Evolutionary conservation across 306 rosid genomes (phyloP).

Genomic region (Pyrus communis): DNA sequence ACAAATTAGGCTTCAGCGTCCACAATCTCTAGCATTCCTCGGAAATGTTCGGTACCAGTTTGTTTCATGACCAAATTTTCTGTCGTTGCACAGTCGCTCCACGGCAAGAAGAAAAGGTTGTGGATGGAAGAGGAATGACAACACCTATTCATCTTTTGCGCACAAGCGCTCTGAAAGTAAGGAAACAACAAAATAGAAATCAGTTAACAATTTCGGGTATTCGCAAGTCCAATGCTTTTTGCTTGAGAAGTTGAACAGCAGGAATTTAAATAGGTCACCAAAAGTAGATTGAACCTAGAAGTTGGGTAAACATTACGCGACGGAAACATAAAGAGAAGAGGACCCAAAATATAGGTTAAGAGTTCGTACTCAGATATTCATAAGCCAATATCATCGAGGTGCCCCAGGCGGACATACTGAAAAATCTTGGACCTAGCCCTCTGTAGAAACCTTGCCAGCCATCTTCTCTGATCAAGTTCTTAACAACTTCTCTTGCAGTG

Average conservation of each 20-base stretch:
- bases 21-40: conserved; percentile 1
- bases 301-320: background rate
- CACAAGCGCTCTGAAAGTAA: conserved; percentile 70
- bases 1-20: conserved; percentile 13
- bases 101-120: conserved; percentile 3
- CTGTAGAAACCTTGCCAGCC: conserved; percentile 92
- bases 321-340: background rate
- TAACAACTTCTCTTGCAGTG: conserved; percentile 68
- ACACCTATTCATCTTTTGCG: conserved; percentile 45
- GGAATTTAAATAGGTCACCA: background rate
- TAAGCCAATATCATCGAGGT: conserved; percentile 88
- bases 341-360: conserved; percentile 7
- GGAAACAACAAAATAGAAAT: background rate
- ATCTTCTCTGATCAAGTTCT: conserved; percentile 61
- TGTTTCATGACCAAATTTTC: background rate
- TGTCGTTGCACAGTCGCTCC: background rate
- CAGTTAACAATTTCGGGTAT: background rate
- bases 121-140: conserved; percentile 2
- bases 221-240: background rate
- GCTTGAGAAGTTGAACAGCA: background rate
- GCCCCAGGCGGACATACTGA: conserved; percentile 97
- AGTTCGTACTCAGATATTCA: conserved; percentile 74
- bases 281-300: background rate
- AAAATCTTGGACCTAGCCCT: conserved; percentile 90
- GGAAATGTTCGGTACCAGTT: conserved; percentile 12